Evolutionary conservation across 768 basidiomycete genomes (phyloP), one percentile per base, ranked within the genome.

Genomic region (Postia placenta): DNA sequence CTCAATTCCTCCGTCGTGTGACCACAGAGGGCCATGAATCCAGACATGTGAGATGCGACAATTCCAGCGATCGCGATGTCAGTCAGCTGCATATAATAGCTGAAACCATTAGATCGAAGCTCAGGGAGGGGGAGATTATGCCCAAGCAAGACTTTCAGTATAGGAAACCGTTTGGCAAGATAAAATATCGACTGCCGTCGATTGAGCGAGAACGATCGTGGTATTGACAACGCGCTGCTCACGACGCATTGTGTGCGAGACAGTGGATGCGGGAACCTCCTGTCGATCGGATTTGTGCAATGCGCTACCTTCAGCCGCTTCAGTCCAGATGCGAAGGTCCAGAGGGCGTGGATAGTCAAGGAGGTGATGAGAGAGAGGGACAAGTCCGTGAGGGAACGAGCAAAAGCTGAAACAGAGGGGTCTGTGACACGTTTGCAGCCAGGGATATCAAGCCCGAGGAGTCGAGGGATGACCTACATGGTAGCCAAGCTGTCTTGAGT

Each of bases 61-160:
- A 95, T 74, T 24, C 90, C 88, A 36, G 78, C 80, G 17, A 97
- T 67, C 12, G 83, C 85, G 36, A 74, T 74, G 66, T 96, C 92
- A 28, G 85, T 86, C 49, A 95, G 51, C 47, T 74, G 66, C 60
- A 74, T 60, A 55, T 90, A 89, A 23, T 78, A 75, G 24, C 84
- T 81, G 26, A 97, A 67, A 66, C 95, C 93, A 42, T 95, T 71
- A 42, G 83, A 69, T 5, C 89, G 81, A 25, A 97, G 73, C 59
- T 84, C 81, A 28, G 89, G 83, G 43, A 88, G 81, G 24, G n/a
- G n/a, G n/a, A n/a, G n/a, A n/a, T 71, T 71, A 57, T 83, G 75
- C 28, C 48, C 35, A 11, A 38, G 25, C 5, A 76, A 76, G 27
- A 87, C 68, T 56, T 83, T 70, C 50, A 87, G 70, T 11, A 83